Evolutionary conservation across 352 stramenopile species (phyloP).

Genomic region (Globisporangium megalacanthum): DNA sequence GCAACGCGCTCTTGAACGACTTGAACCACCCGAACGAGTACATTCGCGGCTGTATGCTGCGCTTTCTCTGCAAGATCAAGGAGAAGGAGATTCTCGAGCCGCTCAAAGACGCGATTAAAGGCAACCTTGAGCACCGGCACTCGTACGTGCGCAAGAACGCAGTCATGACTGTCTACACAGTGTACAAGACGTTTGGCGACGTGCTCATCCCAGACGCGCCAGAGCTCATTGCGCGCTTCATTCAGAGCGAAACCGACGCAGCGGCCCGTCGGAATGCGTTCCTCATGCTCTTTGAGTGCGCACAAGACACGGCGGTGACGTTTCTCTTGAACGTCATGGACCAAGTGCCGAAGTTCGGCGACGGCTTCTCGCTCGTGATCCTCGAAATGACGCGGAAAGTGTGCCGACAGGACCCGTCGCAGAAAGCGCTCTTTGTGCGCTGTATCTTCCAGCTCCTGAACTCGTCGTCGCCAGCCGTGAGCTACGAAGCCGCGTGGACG

Average conservation of each 20-base stretch:
- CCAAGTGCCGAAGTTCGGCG: constrained; percentile 92
- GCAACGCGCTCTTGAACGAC: constrained; percentile 99
- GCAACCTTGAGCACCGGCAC: constrained; percentile 97
- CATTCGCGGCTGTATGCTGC: constrained; percentile 98
- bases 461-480: constrained; percentile 86
- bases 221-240: constrained; percentile 96
- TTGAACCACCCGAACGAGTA: constrained; percentile 99
- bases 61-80: constrained; percentile 99
- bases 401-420: constrained; percentile 95
- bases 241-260: constrained; percentile 94
- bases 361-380: constrained; percentile 99
- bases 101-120: constrained; percentile 91
- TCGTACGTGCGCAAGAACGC: constrained; percentile 99
- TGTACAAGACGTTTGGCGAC: constrained; percentile 95
- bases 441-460: constrained; percentile 98
- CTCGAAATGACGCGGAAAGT: constrained; percentile 98
- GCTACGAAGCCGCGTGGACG: constrained; percentile 99
- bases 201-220: constrained; percentile 96
- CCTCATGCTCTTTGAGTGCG: constrained; percentile 99
- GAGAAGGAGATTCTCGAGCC: constrained; percentile 94
- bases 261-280: constrained; percentile 97
- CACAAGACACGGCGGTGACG: constrained; percentile 95
- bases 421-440: constrained; percentile 99
- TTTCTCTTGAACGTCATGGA: constrained; percentile 98
- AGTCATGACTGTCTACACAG: constrained; percentile 96